These are phyloP conservation scores for Lepidium africanum DNA, from an alignment of 345 rosid species.

Conservation along the genomic window DNA sequence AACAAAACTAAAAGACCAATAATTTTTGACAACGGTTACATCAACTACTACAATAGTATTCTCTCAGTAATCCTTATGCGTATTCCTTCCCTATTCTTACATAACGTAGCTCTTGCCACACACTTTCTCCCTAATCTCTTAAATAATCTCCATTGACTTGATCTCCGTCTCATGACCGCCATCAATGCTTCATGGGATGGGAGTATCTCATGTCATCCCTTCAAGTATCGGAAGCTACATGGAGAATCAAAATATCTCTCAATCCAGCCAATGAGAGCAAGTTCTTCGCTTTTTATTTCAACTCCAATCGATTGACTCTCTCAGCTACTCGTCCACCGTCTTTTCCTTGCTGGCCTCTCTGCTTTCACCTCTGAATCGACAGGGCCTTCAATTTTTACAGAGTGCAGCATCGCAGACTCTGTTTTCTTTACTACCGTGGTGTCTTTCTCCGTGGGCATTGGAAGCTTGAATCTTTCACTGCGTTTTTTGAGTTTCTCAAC, in stretches of 20 bases:
- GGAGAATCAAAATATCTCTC: slow-evolving; percentile 10
- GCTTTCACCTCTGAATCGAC: slow-evolving; percentile 66
- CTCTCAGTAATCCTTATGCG: slow-evolving; percentile 12
- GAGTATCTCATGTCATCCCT: slow-evolving; percentile 3
- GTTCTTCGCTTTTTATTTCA: slow-evolving; percentile 9
- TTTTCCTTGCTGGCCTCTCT: slow-evolving; percentile 85
- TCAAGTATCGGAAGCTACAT: slow-evolving; percentile 4
- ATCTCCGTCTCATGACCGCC: slow-evolving; percentile 2
- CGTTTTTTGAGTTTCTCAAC: slow-evolving; percentile 97
- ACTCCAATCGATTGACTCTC: slow-evolving; percentile 8
- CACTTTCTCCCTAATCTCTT: slow-evolving; percentile 10
- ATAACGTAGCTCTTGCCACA: slow-evolving; percentile 14
- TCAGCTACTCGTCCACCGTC: slow-evolving; percentile 79
- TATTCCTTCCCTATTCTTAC: slow-evolving; percentile 23
- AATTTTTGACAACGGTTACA: slow-evolving; percentile 24
- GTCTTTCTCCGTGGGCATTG: slow-evolving; percentile 80
- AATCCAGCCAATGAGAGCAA: background rate
- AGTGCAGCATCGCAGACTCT: slow-evolving; percentile 52
- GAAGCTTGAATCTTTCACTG: slow-evolving; percentile 95
- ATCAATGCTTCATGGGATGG: slow-evolving; percentile 10
- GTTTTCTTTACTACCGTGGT: slow-evolving; percentile 42
- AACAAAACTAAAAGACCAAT: slow-evolving; percentile 20
- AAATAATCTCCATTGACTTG: background rate
- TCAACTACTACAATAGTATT: slow-evolving; percentile 16
- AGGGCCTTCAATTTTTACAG: slow-evolving; percentile 45